Evolutionary conservation across 169 alveolate species (phyloP).

Genomic region (Eimeria zaria): DNA sequence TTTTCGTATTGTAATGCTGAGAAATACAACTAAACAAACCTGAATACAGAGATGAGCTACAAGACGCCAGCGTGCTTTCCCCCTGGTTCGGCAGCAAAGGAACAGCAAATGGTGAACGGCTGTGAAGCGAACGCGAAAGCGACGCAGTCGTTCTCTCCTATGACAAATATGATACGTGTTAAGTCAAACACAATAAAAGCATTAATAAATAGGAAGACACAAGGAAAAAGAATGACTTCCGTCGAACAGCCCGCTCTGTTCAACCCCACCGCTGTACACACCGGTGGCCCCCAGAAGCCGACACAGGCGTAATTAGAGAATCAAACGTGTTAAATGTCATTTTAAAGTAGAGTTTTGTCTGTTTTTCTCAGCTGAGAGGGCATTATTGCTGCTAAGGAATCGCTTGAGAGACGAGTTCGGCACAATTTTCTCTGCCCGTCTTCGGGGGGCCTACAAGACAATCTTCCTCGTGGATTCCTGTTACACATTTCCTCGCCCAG

Average conservation of each 20-base stretch:
- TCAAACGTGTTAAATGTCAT: background rate
- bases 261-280: conserved; percentile 74
- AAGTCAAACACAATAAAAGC: background rate
- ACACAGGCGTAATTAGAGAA: background rate
- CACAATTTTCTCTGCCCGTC: background rate
- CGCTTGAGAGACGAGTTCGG: background rate
- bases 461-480: background rate
- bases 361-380: background rate
- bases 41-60: background rate
- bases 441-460: conserved; percentile 33
- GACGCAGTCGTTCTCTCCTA: background rate
- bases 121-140: background rate
- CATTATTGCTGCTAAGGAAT: background rate
- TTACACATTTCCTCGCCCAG: background rate
- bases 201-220: background rate
- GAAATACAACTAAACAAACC: background rate
- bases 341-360: conserved; percentile 68
- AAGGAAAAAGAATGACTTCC: background rate
- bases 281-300: conserved; percentile 40
- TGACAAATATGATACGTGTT: background rate
- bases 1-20: background rate
- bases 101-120: background rate
- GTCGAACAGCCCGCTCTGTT: background rate
- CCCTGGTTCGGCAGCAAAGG: background rate
- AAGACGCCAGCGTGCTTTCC: background rate